Evolutionary conservation across 306 rosid genomes (phyloP), one percentile per base, ranked within the genome.

Genomic region (Quercus cerris): DNA sequence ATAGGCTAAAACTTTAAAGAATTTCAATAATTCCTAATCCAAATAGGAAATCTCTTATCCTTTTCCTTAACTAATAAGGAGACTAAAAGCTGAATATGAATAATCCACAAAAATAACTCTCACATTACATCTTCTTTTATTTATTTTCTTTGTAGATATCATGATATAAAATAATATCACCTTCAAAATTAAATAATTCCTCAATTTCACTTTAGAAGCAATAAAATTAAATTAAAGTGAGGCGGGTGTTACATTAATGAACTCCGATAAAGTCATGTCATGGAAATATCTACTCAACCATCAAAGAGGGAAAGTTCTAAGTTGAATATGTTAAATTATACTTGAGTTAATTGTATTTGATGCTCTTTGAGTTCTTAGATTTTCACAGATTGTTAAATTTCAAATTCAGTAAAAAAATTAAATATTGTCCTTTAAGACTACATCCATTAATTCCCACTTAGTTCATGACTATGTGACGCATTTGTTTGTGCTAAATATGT

Each of bases 221-320:
- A 27, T 27, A 1, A 27, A 27, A 27, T 27, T 27, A 2, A 27
- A 27, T 27, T 27, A 27, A 27, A 27, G 28, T 27, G 28, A 27
- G 28, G 28, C 3, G 28, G 28, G 28, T 27, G 28, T 27, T 27
- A 27, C 28, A 27, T 23, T 23, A 94, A 94, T 89, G 98, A 92
- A 86, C 97, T 94, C 75, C 91, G 97, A 3, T 81, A 92, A 30
- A 84, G 85, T 86, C 83, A 87, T 81, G 92, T 92, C 76, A 77
- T 70, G 87, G 91, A 87, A 70, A 86, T 80, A 85, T 88, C 88
- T 61, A 80, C 88, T 52, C 67, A 64, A 63, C 80, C 85, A 6
- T 74, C 70, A 5, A 91, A 72, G 84, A 86, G 38, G 71, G 97
- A 88, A 82, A 78, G 23, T 38, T 81, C 89, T 76, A 92, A 92